Conservation (phyloP, 1,139 yeast species). For the Geotrichum fermentans region DNA sequence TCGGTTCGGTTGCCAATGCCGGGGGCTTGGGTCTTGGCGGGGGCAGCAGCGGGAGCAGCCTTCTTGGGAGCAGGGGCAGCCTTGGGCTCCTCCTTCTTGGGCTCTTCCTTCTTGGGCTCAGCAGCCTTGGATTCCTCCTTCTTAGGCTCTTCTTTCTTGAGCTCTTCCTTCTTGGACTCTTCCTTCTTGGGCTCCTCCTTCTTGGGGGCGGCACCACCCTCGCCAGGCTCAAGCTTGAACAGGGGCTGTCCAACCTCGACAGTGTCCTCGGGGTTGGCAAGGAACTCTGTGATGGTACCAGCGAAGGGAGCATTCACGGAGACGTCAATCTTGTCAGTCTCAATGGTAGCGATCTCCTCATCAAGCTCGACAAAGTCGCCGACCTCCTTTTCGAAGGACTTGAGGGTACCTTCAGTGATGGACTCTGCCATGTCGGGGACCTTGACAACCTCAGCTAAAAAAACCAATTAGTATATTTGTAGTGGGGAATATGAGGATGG, state of each 20-base stretch:
- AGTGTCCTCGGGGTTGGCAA: conserved; percentile 83
- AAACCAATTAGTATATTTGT: not conserved
- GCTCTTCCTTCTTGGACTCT: conserved; percentile 30
- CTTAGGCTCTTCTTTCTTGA: conserved; percentile 26
- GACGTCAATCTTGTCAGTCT: conserved; percentile 96
- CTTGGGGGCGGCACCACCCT: conserved; percentile 47
- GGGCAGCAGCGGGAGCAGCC: conserved; percentile 31
- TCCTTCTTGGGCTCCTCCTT: conserved; percentile 33
- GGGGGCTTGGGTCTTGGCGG: conserved; percentile 37
- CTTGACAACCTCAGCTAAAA: conserved; percentile 49
- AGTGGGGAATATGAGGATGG: not conserved
- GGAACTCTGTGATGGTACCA: conserved; percentile 82
- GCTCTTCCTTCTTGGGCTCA: conserved; percentile 21
- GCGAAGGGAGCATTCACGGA: conserved; percentile 92
- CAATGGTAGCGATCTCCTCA: conserved; percentile 93
- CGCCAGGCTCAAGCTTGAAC: conserved; percentile 86
- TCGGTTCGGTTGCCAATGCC: conserved; percentile 69
- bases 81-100: conserved; percentile 25
- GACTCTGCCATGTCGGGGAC: conserved; percentile 99
- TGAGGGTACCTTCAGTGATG: conserved; percentile 91
- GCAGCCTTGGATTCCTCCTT: conserved; percentile 29
- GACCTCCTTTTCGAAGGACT: conserved; percentile 65
- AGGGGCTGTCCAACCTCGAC: conserved; percentile 96
- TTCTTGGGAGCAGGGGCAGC: conserved; percentile 26
- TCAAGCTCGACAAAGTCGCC: conserved; percentile 88